These are phyloP conservation scores for Perilla frutescens DNA, from an alignment of 257 asterid species.

Conservation along the genomic window DNA sequence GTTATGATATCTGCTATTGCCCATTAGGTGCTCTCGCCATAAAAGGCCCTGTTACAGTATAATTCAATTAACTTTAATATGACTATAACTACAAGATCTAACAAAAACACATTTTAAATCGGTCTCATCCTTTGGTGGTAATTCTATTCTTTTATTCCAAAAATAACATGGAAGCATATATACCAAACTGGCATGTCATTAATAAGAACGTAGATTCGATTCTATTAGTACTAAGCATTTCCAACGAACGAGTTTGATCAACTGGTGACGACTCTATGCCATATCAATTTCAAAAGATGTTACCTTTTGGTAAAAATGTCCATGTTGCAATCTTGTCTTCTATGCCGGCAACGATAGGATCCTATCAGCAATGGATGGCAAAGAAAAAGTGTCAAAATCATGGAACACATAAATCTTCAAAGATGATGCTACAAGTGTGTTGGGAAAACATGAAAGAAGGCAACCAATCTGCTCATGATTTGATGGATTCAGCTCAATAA, in stretches of 20 bases:
- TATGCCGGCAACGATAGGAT: conserved; percentile 88
- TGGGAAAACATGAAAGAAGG: conserved; percentile 16
- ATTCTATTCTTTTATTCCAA: conserved; percentile 4
- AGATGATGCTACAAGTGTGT: conserved; percentile 10
- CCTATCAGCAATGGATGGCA: conserved; percentile 52
- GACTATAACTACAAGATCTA: conserved; percentile 23
- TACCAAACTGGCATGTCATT: neutral
- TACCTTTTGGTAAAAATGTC: conserved; percentile 96
- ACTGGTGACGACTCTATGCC: conserved; percentile 11
- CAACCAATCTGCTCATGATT: neutral
- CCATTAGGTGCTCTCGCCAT: neutral
- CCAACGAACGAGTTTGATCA: conserved; percentile 25
- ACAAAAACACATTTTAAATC: neutral
- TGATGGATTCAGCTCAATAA: neutral
- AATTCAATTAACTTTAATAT: neutral
- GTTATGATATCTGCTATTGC: neutral
- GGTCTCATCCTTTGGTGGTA: neutral
- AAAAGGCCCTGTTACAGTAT: neutral
- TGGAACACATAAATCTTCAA: conserved; percentile 9
- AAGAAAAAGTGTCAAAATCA: conserved; percentile 25
- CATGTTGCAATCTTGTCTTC: conserved; percentile 96
- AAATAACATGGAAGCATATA: neutral
- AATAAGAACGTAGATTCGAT: conserved; percentile 26
- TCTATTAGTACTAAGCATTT: neutral
- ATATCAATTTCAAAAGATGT: conserved; percentile 18